Conservation (phyloP, 257 asterid genomes). For the Solanum chaucha region DNA sequence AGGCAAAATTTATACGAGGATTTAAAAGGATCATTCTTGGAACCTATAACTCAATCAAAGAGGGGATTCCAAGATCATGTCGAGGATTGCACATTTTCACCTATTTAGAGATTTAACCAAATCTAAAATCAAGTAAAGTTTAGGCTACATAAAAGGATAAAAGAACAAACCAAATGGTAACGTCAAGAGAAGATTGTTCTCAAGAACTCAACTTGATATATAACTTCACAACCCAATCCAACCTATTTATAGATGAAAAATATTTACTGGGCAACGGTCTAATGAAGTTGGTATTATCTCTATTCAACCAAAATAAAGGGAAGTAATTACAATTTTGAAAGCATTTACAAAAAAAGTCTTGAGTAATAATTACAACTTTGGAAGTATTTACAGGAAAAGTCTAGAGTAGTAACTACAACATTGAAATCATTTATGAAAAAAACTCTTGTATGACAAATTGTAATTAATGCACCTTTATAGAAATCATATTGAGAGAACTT, state of each 20-base stretch:
- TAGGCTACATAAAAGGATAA: background rate
- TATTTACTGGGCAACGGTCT: background rate
- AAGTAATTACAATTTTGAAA: background rate
- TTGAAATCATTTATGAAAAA: too few species aligned
- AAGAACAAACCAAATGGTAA: background rate
- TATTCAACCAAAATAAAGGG: constrained; percentile 6
- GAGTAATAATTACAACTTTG: background rate
- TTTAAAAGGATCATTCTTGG: background rate
- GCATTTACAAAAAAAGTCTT: background rate
- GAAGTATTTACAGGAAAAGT: too few species aligned
- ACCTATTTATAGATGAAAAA: background rate
- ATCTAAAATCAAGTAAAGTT: background rate
- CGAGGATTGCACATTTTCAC: background rate
- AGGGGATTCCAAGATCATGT: background rate
- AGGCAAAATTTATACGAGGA: background rate
- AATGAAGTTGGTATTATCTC: constrained; percentile 23
- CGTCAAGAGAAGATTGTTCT: background rate
- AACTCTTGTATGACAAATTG: background rate
- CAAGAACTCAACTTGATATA: background rate
- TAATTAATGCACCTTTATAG: background rate
- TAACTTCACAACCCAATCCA: background rate
- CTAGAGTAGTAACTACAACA: background rate
- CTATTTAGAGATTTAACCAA: background rate
- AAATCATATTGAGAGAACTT: constrained; percentile 1
- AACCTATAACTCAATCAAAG: background rate